Evolutionary conservation across 2,329 filamentous ascomycete species (phyloP).

Genomic region (Epichloe coenophiala): DNA sequence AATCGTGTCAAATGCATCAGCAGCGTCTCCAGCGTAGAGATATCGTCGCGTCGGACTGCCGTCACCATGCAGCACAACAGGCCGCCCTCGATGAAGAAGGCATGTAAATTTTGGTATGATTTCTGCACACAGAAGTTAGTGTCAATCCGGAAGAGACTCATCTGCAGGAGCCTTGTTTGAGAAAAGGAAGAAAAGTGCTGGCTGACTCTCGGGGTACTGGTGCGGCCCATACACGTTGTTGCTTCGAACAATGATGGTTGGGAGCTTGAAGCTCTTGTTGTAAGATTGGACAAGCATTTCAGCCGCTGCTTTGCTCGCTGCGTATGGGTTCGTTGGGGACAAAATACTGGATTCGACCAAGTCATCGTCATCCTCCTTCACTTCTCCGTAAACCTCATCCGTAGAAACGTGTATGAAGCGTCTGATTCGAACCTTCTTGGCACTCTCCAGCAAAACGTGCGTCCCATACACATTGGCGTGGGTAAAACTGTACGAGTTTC

Average conservation of each 20-base stretch:
- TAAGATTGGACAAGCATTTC: constrained; percentile 86
- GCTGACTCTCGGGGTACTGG: constrained; percentile 69
- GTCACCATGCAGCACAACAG: constrained; percentile 63
- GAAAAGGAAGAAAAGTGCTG: neutral
- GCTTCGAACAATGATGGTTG: constrained; percentile 64
- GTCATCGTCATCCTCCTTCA: constrained; percentile 57
- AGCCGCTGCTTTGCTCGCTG: constrained; percentile 67
- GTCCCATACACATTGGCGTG: constrained; percentile 74
- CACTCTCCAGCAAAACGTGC: constrained; percentile 68
- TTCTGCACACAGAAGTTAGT: constrained; percentile 33
- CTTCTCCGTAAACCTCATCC: constrained; percentile 77
- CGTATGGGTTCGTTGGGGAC: constrained; percentile 70
- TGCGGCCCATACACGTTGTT: constrained; percentile 82
- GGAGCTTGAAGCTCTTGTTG: constrained; percentile 68
- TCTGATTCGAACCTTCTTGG: constrained; percentile 55
- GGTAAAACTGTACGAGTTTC: constrained; percentile 70
- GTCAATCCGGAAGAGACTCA: neutral
- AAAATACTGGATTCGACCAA: constrained; percentile 60
- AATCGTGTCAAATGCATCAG: constrained; percentile 73
- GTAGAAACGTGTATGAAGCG: constrained; percentile 74
- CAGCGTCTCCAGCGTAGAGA: constrained; percentile 65
- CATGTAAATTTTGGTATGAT: constrained; percentile 75
- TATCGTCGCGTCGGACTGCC: constrained; percentile 64
- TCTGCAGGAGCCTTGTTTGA: neutral
- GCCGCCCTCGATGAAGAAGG: constrained; percentile 51